Base-by-base conservation (phyloP, 2,329 filamentous ascomycete genomes). In the Madurella fahalii region DNA sequence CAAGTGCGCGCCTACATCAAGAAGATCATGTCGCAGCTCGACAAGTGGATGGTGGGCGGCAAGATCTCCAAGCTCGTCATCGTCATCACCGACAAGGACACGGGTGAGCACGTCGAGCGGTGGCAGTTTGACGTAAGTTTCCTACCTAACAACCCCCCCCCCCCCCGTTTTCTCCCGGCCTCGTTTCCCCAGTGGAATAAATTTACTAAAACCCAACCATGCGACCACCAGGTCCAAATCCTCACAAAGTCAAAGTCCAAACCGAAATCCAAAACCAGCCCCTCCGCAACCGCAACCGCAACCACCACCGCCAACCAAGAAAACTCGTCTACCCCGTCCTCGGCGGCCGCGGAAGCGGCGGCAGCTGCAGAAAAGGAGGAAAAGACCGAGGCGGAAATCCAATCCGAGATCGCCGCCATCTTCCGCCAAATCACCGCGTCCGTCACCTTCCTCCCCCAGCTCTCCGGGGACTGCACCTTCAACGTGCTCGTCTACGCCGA, bases 1-100 rank as follows among this genome's bases (percentile, higher is more conserved):
- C 93, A 99, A 75, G 94, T 99, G 69, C 95, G 96, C 74, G 90
- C 92, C 32, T 99, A 99, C 75, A 95, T 99, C 78, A 96, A 96
- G 74, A 96, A 95, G 75, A 97, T 99, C 76, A 99, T 96, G 92
- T 86, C 86, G 30, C 94, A 99, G 73, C 83, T 99, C 55, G 93
- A 95, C 76, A 90, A 90, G 70, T 99, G 94, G 94, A 97, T 97
- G 91, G 80, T 91, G 50, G 89, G 88, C 65, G 90, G 92, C 70
- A 97, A 99, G 74, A 96, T 99, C 69, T 95, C 90, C 50, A 96
- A 95, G 73, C 84, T 99, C 12, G 92, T 99, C 56, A 88, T 99
- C 50, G 94, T 99, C 46, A 92, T 99, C 63, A 96, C 93, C 32
- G 89, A 89, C 77, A 97, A 96, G 73, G 94, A 99, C 72, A 96